Conservation (phyloP, 78 protist genomes). For the Monocercomonoides exilis region DNA sequence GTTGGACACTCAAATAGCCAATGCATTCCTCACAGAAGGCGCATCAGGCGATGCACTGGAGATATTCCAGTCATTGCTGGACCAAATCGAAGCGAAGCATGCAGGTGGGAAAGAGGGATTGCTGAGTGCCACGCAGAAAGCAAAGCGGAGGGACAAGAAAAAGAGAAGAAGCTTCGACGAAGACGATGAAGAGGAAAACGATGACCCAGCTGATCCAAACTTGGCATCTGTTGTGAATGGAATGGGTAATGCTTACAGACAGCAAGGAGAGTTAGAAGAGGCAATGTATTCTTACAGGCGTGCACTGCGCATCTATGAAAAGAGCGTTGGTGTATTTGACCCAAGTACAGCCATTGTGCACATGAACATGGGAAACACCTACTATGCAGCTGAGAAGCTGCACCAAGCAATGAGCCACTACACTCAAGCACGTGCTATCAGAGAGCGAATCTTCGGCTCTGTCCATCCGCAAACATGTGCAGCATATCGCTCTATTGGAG, state of each 20-base stretch:
- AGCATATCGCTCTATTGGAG: not conserved
- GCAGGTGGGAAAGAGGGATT: too few relatives aligned
- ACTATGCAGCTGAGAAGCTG: not conserved
- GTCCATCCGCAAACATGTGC: not conserved
- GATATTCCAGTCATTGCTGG: not conserved
- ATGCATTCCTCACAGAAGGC: not conserved
- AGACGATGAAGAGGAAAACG: not conserved
- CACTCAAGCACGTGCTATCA: not conserved
- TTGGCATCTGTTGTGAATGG: not conserved
- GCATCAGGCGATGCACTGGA: not conserved
- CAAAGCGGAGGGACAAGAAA: not conserved
- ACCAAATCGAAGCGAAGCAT: too few relatives aligned
- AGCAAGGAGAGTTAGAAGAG: not conserved
- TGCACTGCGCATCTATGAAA: not conserved
- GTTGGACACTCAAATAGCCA: not conserved
- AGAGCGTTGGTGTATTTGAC: not conserved
- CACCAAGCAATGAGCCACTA: not conserved
- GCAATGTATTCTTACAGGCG: not conserved
- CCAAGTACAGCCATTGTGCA: not conserved
- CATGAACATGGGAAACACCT: not conserved
- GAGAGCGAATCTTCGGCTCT: not conserved
- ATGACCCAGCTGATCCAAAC: not conserved
- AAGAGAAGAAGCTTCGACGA: not conserved
- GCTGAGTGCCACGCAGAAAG: not conserved
- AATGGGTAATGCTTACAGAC: not conserved